A percentile compares a stretch with the other conserved stretches of the same genome.
Evolutionary conservation across 139 green algal species (phyloP).

Genomic region (Coelastrella sp.): DNA sequence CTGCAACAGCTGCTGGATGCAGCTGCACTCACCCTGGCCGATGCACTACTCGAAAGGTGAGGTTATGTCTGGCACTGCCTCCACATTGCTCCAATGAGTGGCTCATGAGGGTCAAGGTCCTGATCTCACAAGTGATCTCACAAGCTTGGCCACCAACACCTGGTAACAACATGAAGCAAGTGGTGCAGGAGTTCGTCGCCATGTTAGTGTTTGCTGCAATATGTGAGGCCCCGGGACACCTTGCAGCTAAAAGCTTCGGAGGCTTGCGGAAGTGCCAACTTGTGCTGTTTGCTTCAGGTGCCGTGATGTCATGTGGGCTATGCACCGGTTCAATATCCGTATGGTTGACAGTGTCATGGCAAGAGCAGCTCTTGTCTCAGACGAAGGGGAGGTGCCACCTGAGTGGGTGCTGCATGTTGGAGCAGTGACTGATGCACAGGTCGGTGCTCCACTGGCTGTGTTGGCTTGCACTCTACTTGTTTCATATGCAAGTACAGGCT

Average conservation of each 20-base stretch:
- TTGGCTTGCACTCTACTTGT: too few species aligned
- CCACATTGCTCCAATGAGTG: too few species aligned
- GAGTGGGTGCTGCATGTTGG: constrained; percentile 65
- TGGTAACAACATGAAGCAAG: constrained; percentile 9
- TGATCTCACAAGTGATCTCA: too few species aligned
- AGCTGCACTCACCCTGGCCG: constrained; percentile 51
- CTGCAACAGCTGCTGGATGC: constrained; percentile 60
- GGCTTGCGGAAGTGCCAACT: too few species aligned
- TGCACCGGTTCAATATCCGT: constrained; percentile 40
- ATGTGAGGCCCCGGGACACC: too few species aligned
- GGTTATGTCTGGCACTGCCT: too few species aligned
- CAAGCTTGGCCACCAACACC: not conserved
- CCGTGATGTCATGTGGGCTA: constrained; percentile 56
- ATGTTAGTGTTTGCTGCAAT: too few species aligned
- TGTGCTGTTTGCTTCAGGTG: constrained; percentile 47
- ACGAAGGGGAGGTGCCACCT: constrained; percentile 28
- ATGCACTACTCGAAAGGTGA: constrained; percentile 61
- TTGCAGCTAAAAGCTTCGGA: too few species aligned
- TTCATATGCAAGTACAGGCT: too few species aligned
- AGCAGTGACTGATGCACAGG: constrained; percentile 50
- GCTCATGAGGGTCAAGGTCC: too few species aligned
- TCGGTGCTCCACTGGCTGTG: not conserved
- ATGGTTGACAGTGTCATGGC: constrained; percentile 34
- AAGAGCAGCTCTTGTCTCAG: constrained; percentile 10
- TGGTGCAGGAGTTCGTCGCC: not conserved